Conservation (phyloP, 495 filamentous ascomycete species). For the Hypomontagnella submonticulosa region DNA sequence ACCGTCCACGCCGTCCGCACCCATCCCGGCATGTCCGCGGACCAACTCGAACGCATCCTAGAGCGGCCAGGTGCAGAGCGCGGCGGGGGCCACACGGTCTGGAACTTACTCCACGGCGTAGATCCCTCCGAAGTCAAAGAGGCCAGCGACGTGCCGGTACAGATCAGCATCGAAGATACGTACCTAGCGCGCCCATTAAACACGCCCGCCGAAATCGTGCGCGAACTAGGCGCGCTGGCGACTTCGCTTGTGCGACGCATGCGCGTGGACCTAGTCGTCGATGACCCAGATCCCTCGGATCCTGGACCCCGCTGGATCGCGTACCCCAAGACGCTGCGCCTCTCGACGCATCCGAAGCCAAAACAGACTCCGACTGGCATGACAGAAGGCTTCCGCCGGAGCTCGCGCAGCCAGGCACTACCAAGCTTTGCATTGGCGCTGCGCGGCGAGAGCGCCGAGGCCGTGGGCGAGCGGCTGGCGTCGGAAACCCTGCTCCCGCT, state of each 20-base stretch:
- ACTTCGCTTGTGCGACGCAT: constrained; percentile 81
- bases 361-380: constrained; percentile 45
- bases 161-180: constrained; percentile 95
- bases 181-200: constrained; percentile 71
- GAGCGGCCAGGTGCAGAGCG: constrained; percentile 73
- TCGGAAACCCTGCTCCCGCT: constrained; percentile 71
- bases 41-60: constrained; percentile 71
- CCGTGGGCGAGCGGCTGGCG: constrained; percentile 74
- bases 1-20: constrained; percentile 73
- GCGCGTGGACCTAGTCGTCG: constrained; percentile 76
- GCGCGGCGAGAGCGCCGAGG: constrained; percentile 61
- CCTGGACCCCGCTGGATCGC: constrained; percentile 51
- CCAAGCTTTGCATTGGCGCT: constrained; percentile 76
- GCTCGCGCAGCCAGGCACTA: constrained; percentile 74
- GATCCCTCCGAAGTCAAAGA: constrained; percentile 74
- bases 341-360: constrained; percentile 75
- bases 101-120: constrained; percentile 70
- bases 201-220: constrained; percentile 64
- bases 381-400: constrained; percentile 62
- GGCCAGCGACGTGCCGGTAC: constrained; percentile 77
- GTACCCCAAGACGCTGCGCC: constrained; percentile 70
- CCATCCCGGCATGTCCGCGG: constrained; percentile 67
- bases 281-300: constrained; percentile 51
- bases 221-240: constrained; percentile 71
- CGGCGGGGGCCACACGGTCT: constrained; percentile 72